Base-by-base conservation (phyloP, 2,329 filamentous ascomycete genomes). In the Fusarium compactum region DNA sequence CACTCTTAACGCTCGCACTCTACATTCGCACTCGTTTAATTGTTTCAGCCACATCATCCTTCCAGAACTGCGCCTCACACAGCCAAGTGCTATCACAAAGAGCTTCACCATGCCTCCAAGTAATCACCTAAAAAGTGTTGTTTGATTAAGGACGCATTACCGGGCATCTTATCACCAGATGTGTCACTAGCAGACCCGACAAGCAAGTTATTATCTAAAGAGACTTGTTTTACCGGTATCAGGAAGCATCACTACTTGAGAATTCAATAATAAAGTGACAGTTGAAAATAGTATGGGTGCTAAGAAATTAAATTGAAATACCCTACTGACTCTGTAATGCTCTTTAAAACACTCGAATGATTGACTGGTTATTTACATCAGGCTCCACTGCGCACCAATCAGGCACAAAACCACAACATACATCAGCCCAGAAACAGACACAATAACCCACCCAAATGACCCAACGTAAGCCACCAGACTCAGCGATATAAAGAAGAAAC, bases 1-100 rank as follows among this genome's bases (percentile, higher is more conserved):
- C 10, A 27, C 27, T 27, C 32, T 9, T 3, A 9, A 10, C 8
- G 32, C 15, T 34, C 32, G 32, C 32, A 34, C 16, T 34, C 8
- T 5, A 34, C 32, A 1, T 18, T 34, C 32, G 32, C 16, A 18
- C 32, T 38, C 32, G 32, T 45, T 32, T 2, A 20, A 44, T 16
- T 34, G 40, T 55, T 45, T 34, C 40, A 45, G 52, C 40, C 40
- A 55, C 27, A n/a, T n/a, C 52, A 55, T n/a, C 40, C 40, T 55
- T 25, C 8, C 40, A 25, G 5, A 20, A 20, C 52, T 55, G 40
- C 52, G 52, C 40, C 52, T 25, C 40, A 25, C 3, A 32, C 27
- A 12, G 15, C 16, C 9, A 9, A 18, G 5, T 5, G 6, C 3
- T 5, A n/a, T 10, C 9, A 11, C 34, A n/a, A 11, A n/a, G 5